Percentiles rank a stretch among this genome's conserved stretches.
These are phyloP conservation scores for Selaginella tamariscina DNA, from an alignment of 75 land plant genomes.

Conservation along the genomic window DNA sequence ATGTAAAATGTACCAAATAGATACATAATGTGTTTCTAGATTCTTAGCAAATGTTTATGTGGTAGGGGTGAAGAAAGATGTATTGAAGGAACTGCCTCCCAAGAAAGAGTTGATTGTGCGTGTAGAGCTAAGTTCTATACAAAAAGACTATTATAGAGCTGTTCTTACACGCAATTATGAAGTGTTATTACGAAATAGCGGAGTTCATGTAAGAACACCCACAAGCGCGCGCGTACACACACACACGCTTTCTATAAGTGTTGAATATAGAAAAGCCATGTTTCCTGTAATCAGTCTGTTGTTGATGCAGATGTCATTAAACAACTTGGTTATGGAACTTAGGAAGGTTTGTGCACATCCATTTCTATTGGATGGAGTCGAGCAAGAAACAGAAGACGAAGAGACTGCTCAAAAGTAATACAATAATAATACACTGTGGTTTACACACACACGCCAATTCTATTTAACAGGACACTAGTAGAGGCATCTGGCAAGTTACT, in stretches of 20 bases:
- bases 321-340: constrained; percentile 96
- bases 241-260: too few species aligned
- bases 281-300: too few species aligned
- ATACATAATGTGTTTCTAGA: too few species aligned
- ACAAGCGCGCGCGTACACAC: too few species aligned
- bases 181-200: constrained; percentile 66
- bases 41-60: too few species aligned
- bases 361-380: constrained; percentile 73
- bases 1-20: too few species aligned
- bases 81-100: constrained; percentile 97
- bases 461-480: constrained; percentile 51
- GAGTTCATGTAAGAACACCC: constrained; percentile 81
- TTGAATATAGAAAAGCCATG: too few species aligned
- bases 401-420: constrained; percentile 59
- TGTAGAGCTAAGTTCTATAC: constrained; percentile 73
- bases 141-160: constrained; percentile 97
- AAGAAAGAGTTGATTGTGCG: constrained; percentile 95
- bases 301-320: constrained; percentile 70
- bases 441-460: background rate
- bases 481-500: constrained; percentile 85
- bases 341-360: constrained; percentile 96
- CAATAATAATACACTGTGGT: background rate
- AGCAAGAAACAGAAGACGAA: constrained; percentile 38
- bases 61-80: constrained; percentile 98
- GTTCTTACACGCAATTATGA: constrained; percentile 93